Evolutionary conservation across 768 basidiomycete genomes (phyloP), one percentile per base, ranked within the genome.

Genomic region (Tephrocybe sp.): DNA sequence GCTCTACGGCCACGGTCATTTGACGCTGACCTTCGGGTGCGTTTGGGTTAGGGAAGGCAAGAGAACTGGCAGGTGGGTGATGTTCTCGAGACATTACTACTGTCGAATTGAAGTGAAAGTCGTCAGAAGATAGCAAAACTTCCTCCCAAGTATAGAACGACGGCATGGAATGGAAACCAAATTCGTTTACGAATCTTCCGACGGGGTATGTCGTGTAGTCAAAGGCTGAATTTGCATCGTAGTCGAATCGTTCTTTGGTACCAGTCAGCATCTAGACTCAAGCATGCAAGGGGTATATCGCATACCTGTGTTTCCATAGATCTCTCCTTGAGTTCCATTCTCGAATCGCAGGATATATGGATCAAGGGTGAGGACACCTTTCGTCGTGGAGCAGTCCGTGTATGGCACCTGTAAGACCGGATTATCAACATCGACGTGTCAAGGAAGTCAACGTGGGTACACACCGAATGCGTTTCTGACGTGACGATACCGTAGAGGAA

Each of bases 91-190:
- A 79, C 56, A 72, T 68, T 4, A 83, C 80, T 7, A 78, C 79
- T 0, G 77, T 78, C 0, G 80, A 80, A 62, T 83, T 82, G 67
- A 83, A 83, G 21, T 68, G 68, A 63, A 80, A 83, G 58, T 82
- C 81, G 8, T 73, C 74, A 0, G 75, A 71, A 3, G 73, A 72
- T 18, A 63, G 56, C 3, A 83, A 73, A 1, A 79, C 82, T 58
- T 83, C 79, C 57, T 81, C 72, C 81, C 81, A 84, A 45, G 68
- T 76, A 54, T 80, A 83, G 64, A 83, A 79, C 0, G 81, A 83
- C 4, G 81, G 82, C 76, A 81, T 80, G 0, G 81, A 83, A 61
- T 83, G 82, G 65, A 81, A 83, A 76, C 81, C 81, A 48, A 83
- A 83, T 55, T 84, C 81, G 53, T 83, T 83, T 37, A 82, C 70